Percentiles rank a stretch among this genome's conserved stretches.
Evolutionary conservation across 2,329 filamentous ascomycete genomes (phyloP).

Genomic region (Aspergillus pseudotamarii): DNA sequence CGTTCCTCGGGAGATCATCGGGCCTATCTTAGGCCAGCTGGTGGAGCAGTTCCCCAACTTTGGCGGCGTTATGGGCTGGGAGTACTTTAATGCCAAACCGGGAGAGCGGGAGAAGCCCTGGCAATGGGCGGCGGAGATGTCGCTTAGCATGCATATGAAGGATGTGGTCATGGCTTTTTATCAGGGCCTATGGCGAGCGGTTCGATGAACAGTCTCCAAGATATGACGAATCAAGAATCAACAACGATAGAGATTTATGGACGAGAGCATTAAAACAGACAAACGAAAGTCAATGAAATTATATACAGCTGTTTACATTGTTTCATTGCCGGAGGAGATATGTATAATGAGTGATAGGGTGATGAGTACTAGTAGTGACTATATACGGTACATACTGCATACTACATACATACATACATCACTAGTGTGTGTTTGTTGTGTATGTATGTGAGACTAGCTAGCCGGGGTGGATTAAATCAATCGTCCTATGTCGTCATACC

Average conservation of each 20-base stretch:
- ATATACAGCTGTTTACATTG: not conserved
- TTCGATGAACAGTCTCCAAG: slow-evolving; percentile 33
- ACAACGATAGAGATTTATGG: slow-evolving; percentile 11
- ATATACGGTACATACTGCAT: no score
- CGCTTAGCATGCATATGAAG: slow-evolving; percentile 50
- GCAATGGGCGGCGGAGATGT: slow-evolving; percentile 77
- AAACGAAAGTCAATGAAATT: not conserved
- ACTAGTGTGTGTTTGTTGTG: no score
- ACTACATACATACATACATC: no score
- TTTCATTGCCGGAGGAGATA: not conserved
- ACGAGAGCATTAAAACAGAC: not conserved
- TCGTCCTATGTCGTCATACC: not conserved
- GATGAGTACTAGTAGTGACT: no score
- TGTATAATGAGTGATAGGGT: not conserved
- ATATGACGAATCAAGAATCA: slow-evolving; percentile 34
- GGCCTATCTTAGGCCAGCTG: slow-evolving; percentile 60
- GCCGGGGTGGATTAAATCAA: not conserved
- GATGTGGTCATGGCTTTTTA: slow-evolving; percentile 35
- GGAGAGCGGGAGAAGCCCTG: slow-evolving; percentile 66
- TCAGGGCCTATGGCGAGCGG: slow-evolving; percentile 33
- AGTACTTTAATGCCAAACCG: slow-evolving; percentile 83
- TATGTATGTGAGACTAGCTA: not conserved
- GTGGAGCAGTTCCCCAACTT: slow-evolving; percentile 67
- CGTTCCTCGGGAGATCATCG: slow-evolving; percentile 62
- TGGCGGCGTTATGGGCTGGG: slow-evolving; percentile 92